Evolutionary conservation across 1,139 yeast genomes (phyloP), one percentile per base, ranked within the genome.

Genomic region (Lodderomyces margitis): DNA sequence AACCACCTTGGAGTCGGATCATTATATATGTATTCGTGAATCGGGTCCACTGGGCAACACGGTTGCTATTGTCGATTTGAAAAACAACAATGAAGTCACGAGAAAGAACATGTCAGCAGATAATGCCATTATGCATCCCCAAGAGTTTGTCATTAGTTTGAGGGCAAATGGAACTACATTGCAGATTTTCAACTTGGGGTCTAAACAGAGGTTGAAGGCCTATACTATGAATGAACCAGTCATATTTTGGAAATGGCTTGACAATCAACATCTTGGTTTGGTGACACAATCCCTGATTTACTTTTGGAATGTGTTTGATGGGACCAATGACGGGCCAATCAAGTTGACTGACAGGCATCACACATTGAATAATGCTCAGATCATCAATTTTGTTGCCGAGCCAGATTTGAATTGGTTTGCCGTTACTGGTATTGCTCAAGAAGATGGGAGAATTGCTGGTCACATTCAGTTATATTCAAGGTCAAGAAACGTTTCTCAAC

Each of bases 61-160:
- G 10, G 98, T 94, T 43, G 96, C 96, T 40, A 92, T 94, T 55
- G 80, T 94, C 51, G 92, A 92, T 61, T 75, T 92, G 59, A 74
- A 80, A 51, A 82, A 87, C 59, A 82, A 81, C 68, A 78, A 81
- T 54, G 83, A 87, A 53, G 80, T 81, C 23, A 74, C 80, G 36
- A 81, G 95, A 58, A 91, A 94, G 68, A 86, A 87, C 63, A 94
- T 94, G 96, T 80, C 88, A 43, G 99, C 98, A 38, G 99, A 94
- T 67, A 87, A 91, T 51, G 98, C 97, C 40, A 92, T 94, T 59
- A 84, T 94, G 95, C 96, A 91, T 64, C 98, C 98, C 14, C 62
- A 70, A 21, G 84, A 88, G 63, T 80, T 83, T 66, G 91, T 92
- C 51, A 91, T 94, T 55, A 89, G 96, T 17, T 79, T 94, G 51